Evolutionary conservation across 2,329 filamentous ascomycete genomes (phyloP), one percentile per base, ranked within the genome.

Genomic region (Xylaria polymorpha): DNA sequence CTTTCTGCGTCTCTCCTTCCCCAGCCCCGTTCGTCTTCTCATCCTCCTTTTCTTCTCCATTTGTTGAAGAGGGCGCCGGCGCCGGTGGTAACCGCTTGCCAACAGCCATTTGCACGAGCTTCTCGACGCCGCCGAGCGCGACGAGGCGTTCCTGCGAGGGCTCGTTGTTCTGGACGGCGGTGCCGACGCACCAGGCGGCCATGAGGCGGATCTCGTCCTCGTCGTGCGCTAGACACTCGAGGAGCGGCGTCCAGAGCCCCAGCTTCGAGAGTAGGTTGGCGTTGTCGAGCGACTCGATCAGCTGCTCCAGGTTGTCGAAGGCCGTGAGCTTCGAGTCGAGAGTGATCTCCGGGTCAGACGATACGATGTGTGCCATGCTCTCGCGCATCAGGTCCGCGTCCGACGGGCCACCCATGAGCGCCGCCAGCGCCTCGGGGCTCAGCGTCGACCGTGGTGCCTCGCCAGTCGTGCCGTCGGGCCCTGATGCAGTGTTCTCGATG

Each of bases 161-260:
- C 74, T 88, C 86, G 81, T 99, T 98, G 83, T 99, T 99, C 85
- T 98, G 94, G 68, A 99, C 96, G 10, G 96, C 95, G 6, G 94
- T 98, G 60, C 93, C 94, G 67, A 96, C 84, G 83, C 94, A 98
- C 93, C 94, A 97, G n/a, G 94, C 94, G 2, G 95, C 94, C 88
- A 94, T 94, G 75, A 86, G 89, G 72, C 94, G 86, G 77, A 97
- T 84, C 71, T 96, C 92, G 6, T 85, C 79, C 77, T 96, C 91
- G 12, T 87, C 85, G 76, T 90, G 86, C 59, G 85, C 84, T 15
- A 99, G 85, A 71, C 92, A 88, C 9, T 85, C 81, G 12, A 98
- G 84, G 46, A 99, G 84, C 10, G 93, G 93, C 12, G 88, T 87
- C 96, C 96, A 99, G 39, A 98, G 85, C 7, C 87, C 87, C 22